These are phyloP conservation scores for Blastomyces percursus DNA, from an alignment of 2,329 filamentous ascomycete species.

Conservation along the genomic window DNA sequence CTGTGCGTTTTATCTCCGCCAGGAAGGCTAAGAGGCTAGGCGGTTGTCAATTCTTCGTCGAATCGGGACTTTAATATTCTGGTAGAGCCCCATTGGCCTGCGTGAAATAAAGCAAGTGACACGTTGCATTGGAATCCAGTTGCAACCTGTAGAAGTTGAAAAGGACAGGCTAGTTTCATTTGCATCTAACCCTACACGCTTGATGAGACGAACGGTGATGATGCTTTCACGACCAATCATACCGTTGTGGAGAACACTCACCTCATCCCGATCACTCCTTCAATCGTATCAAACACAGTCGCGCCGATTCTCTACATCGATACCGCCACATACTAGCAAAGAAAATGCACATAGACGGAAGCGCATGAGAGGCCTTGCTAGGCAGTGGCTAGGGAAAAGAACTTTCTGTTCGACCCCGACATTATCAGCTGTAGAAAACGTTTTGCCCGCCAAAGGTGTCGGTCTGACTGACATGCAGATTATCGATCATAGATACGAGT, in stretches of 20 bases:
- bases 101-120: neutral
- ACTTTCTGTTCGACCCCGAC: neutral
- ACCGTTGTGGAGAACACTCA: neutral
- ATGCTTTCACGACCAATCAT: neutral
- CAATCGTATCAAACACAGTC: too few relatives aligned
- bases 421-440: constrained; percentile 1
- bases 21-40: neutral
- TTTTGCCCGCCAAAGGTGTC: neutral
- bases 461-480: constrained; percentile 6
- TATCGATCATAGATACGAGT: constrained; percentile 18
- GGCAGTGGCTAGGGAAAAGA: neutral
- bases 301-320: neutral
- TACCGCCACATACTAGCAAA: neutral
- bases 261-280: neutral
- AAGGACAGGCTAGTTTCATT: neutral
- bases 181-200: neutral
- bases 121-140: neutral
- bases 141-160: neutral
- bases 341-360: neutral
- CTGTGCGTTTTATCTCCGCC: neutral
- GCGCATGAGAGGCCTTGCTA: neutral
- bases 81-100: neutral
- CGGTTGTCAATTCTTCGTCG: neutral
- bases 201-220: neutral
- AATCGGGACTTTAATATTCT: neutral